phyloP scores from a whole-genome alignment of 768 basidiomycete genomes.

The Lactarius trivialis region DNA sequence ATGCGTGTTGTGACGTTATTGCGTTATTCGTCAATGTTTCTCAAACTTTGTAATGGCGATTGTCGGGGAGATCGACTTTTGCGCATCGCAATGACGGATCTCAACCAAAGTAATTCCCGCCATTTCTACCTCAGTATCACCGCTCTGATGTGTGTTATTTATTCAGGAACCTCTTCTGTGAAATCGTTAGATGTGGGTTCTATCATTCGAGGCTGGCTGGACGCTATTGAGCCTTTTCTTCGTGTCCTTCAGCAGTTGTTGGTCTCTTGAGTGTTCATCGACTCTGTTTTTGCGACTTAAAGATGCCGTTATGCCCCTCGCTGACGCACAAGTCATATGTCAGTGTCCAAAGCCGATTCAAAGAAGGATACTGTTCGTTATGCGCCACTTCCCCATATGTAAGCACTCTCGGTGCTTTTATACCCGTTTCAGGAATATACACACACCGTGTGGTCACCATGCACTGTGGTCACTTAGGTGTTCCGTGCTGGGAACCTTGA shows the following conservation, averaged over 20 bases:
- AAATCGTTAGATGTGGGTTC: constrained; percentile 57
- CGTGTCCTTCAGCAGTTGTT: background rate
- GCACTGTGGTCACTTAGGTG: constrained; percentile 70
- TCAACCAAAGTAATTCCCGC: constrained; percentile 38
- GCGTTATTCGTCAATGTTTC: constrained; percentile 42
- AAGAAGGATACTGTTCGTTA: constrained; percentile 62
- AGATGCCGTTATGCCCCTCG: constrained; percentile 61
- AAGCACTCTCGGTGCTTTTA: constrained; percentile 15
- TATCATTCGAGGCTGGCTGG: constrained; percentile 1
- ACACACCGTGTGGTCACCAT: constrained; percentile 64
- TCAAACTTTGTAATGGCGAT: constrained; percentile 44
- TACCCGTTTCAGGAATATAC: constrained; percentile 49
- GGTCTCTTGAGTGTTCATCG: background rate
- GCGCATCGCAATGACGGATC: constrained; percentile 66
- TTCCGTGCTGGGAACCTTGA: constrained; percentile 69
- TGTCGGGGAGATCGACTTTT: constrained; percentile 73
- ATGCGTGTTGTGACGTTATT: constrained; percentile 3
- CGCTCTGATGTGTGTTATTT: constrained; percentile 15
- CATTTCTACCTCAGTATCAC: background rate
- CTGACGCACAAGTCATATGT: constrained; percentile 58
- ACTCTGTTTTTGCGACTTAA: background rate
- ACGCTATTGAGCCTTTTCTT: background rate
- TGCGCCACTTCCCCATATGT: background rate
- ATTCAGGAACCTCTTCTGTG: constrained; percentile 71
- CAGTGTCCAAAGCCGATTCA: constrained; percentile 76